A percentile compares a stretch with the other conserved stretches of the same genome.
Conservation (phyloP, 495 filamentous ascomycete species). For the Geopyxis carbonaria region DNA sequence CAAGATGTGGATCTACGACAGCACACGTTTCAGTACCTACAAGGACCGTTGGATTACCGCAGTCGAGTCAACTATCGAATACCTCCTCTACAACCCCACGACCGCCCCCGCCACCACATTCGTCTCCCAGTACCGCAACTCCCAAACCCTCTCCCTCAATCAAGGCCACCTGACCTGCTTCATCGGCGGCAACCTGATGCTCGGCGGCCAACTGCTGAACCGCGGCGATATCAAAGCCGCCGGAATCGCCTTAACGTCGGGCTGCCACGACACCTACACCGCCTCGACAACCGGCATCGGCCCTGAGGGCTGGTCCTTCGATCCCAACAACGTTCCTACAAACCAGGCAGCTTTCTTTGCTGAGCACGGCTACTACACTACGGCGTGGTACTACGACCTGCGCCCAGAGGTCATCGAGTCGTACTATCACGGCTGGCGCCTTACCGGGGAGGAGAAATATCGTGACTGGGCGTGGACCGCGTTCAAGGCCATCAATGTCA, state of each 20-base stretch:
- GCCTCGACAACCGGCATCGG: conserved; percentile 55
- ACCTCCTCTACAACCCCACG: conserved; percentile 56
- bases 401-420: conserved; percentile 77
- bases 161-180: conserved; percentile 68
- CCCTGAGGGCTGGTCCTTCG: conserved; percentile 63
- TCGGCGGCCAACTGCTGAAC: conserved; percentile 57
- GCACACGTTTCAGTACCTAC: conserved; percentile 43
- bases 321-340: conserved; percentile 33
- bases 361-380: conserved; percentile 57
- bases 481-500: conserved; percentile 51
- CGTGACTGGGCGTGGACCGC: conserved; percentile 76
- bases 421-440: conserved; percentile 73
- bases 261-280: conserved; percentile 59
- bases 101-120: conserved; percentile 62
- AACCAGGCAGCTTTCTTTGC: conserved; percentile 42
- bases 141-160: conserved; percentile 30
- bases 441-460: conserved; percentile 55
- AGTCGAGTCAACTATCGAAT: conserved; percentile 55
- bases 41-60: conserved; percentile 56
- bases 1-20: conserved; percentile 83
- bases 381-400: conserved; percentile 43
- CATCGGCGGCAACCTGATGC: conserved; percentile 69
- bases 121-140: conserved; percentile 44
- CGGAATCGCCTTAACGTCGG: conserved; percentile 54
- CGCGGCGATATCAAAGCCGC: conserved; percentile 51